These are phyloP conservation scores for Macaranga tanarius DNA, from an alignment of 441 rosid species.

Conservation along the genomic window DNA sequence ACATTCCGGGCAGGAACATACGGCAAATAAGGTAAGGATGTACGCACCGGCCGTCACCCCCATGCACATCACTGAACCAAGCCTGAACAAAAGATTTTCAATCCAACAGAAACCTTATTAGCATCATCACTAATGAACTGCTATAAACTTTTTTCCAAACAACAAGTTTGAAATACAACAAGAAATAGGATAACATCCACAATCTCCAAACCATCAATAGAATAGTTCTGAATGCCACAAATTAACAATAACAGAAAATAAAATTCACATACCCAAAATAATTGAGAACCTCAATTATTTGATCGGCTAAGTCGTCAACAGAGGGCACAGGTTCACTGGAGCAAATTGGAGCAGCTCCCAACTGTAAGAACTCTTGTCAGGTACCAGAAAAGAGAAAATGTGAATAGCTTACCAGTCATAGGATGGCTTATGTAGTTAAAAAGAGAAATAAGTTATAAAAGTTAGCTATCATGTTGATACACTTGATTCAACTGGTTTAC, in stretches of 20 bases:
- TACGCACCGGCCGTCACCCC: constrained; percentile 95
- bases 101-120: constrained; percentile 23
- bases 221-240: background rate
- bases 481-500: constrained; percentile 31
- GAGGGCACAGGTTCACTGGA: constrained; percentile 51
- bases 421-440: constrained; percentile 12
- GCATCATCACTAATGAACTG: background rate
- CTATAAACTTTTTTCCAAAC: background rate
- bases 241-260: constrained; percentile 2
- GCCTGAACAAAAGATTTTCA: constrained; percentile 43
- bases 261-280: constrained; percentile 58
- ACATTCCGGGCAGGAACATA: constrained; percentile 39
- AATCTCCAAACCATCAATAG: background rate
- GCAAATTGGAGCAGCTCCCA: constrained; percentile 73
- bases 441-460: constrained; percentile 25
- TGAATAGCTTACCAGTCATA: constrained; percentile 30
- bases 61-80: constrained; percentile 92
- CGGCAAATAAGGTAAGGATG: constrained; percentile 83
- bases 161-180: no score
- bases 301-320: constrained; percentile 85
- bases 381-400: constrained; percentile 39
- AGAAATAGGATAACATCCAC: background rate
- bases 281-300: constrained; percentile 79
- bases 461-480: constrained; percentile 4
- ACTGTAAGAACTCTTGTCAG: constrained; percentile 80